Evolutionary conservation across 23 red algal genomes (phyloP), one percentile per base, ranked within the genome.

Genomic region (Gracilaria domingensis): DNA sequence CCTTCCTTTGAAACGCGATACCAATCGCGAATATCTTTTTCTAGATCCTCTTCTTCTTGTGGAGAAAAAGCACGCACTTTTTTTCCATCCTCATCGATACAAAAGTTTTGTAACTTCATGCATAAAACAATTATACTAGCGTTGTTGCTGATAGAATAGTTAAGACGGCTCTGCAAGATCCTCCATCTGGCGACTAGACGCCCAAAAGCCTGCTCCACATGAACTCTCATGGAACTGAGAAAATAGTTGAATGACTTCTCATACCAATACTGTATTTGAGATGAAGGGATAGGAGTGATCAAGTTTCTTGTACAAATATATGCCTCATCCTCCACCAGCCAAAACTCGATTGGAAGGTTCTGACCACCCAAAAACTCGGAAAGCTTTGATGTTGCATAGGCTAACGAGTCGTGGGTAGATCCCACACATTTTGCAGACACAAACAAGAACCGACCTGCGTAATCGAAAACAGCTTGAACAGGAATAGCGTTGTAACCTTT

Each of bases 391-490:
- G 57, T 14, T 9, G 42, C 26, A 49, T 45, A 72, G 26, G 81
- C 81, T 30, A 85, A 58, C 8, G 17, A 67, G 45, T 85, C 81
- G 25, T 82, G 42, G 11, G 78, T 82, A 30, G 48, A 82, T 4
- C 81, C 59, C 13, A 85, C 62, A 23, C 81, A 85, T 40, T 29
- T 1, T 0, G 81, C 81, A 37, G 81, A 85, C 70, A 48, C 32
- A 70, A 64, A 85, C 35, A 85, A 48, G 39, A 85, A 67, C 2
- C 61, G 28, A 38, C 42, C 42, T 45, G 33, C 11, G 13, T 36
- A 70, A 17, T 70, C 65, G 7, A 85, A 20, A 66, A 85, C 81
- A 20, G 81, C 81, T 40, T 67, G 81, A 70, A 85, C 60, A 39
- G 81, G 81, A 45, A 85, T 24, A n/a, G 81, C 81, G 32, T 42